phyloP scores from a whole-genome alignment of 805 yeast species.

The Starmerella potacharoeniae region DNA sequence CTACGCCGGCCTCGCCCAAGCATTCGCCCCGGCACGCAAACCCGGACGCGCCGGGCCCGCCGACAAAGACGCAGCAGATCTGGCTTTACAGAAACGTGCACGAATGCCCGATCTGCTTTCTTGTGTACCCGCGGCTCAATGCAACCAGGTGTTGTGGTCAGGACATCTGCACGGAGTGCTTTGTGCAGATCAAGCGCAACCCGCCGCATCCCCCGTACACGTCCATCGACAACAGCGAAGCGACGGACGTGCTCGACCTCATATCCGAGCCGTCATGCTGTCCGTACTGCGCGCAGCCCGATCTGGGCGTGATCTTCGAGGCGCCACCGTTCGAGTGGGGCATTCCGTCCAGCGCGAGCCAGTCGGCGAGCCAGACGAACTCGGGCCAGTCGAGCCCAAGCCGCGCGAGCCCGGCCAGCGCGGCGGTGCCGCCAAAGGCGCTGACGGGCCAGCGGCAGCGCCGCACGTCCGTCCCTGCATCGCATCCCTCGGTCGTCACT shows the following conservation, averaged over 20 bases:
- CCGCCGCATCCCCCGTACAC: conserved; percentile 92
- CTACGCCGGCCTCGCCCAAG: background rate
- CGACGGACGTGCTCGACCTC: conserved; percentile 31
- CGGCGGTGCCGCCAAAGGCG: background rate
- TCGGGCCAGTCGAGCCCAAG: conserved; percentile 1
- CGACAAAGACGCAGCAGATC: conserved; percentile 30
- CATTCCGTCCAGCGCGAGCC: conserved; percentile 16
- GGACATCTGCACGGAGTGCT: conserved; percentile 91
- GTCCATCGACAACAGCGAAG: conserved; percentile 37
- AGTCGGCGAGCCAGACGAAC: background rate
- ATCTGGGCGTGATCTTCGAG: conserved; percentile 75
- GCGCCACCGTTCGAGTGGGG: conserved; percentile 49
- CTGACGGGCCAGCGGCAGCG: background rate
- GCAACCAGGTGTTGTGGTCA: conserved; percentile 80
- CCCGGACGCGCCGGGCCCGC: conserved; percentile 15
- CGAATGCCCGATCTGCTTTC: conserved; percentile 93
- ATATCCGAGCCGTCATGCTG: conserved; percentile 83
- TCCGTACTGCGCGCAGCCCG: conserved; percentile 83
- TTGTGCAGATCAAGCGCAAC: conserved; percentile 82
- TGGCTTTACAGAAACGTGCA: conserved; percentile 52
- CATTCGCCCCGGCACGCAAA: background rate
- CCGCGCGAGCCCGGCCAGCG: background rate
- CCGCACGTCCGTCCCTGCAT: conserved; percentile 26
- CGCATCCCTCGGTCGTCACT: conserved; percentile 59
- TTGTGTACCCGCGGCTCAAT: conserved; percentile 73